Evolutionary conservation across 257 asterid species (phyloP).

Genomic region (Penstemon barbatus): DNA sequence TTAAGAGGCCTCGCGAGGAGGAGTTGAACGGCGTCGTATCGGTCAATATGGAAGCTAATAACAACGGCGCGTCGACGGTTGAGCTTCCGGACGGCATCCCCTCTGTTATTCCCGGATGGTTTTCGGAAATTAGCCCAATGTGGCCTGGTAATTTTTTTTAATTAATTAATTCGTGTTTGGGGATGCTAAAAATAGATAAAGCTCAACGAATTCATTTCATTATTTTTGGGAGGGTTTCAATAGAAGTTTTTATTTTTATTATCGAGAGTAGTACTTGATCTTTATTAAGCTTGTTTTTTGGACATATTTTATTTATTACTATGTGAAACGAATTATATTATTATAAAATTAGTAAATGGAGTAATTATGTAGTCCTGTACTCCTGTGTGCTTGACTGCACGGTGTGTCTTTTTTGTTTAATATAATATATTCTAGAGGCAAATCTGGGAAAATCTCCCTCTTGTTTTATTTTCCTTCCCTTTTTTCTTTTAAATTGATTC

Average conservation of each 20-base stretch:
- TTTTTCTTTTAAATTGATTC: background rate
- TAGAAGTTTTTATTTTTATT: background rate
- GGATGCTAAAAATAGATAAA: too few species aligned
- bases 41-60: slow-evolving; percentile 48
- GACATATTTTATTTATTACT: slow-evolving; percentile 1
- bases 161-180: background rate
- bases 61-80: slow-evolving; percentile 28
- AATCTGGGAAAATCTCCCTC: background rate
- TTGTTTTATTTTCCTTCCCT: background rate
- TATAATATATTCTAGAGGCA: slow-evolving; percentile 6
- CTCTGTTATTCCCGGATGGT: slow-evolving; percentile 89
- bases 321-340: slow-evolving; percentile 11
- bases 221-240: background rate
- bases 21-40: slow-evolving; percentile 37
- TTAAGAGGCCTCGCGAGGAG: slow-evolving; percentile 38
- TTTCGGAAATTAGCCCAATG: slow-evolving; percentile 92
- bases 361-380: background rate
- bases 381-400: slow-evolving; percentile 26
- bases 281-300: background rate
- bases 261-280: background rate
- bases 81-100: slow-evolving; percentile 47
- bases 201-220: too few species aligned
- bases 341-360: background rate
- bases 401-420: background rate
- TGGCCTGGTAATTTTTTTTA: slow-evolving; percentile 67